Percentiles rank a stretch among this genome's conserved stretches.
These are phyloP conservation scores for Phlyctochytrium planicorne DNA, from an alignment of 192 early-diverging fungal species.

Conservation along the genomic window DNA sequence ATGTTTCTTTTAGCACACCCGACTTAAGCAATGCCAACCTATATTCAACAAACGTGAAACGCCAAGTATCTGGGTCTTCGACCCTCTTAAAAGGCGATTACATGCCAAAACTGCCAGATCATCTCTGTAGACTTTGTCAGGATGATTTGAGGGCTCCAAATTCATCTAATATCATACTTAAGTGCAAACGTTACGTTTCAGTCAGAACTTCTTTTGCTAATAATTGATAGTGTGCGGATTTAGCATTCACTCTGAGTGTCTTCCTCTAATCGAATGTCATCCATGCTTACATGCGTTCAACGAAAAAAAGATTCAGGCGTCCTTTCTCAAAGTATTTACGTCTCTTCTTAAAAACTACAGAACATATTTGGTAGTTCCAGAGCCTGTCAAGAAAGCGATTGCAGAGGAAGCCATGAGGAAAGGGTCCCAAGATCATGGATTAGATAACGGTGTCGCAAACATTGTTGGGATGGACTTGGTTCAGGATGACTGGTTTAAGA, in stretches of 20 bases:
- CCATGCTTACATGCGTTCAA: slow-evolving; percentile 66
- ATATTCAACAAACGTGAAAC: neutral
- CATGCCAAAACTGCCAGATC: slow-evolving; percentile 6
- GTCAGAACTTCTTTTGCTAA: too few relatives aligned
- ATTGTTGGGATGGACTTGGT: slow-evolving; percentile 33
- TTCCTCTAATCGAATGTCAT: slow-evolving; percentile 36
- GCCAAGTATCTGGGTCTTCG: neutral
- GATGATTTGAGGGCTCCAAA: slow-evolving; percentile 20
- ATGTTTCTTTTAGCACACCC: neutral
- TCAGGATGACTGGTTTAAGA: slow-evolving; percentile 56
- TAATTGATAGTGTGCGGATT: slow-evolving; percentile 54
- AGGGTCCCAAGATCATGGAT: slow-evolving; percentile 3
- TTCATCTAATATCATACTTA: slow-evolving; percentile 10
- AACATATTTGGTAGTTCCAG: slow-evolving; percentile 47
- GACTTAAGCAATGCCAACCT: neutral
- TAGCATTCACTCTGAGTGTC: slow-evolving; percentile 46
- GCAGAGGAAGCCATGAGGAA: slow-evolving; percentile 15
- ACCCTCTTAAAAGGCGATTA: slow-evolving; percentile 17
- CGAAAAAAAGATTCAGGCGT: slow-evolving; percentile 62
- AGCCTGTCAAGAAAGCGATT: slow-evolving; percentile 22
- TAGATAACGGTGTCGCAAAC: slow-evolving; percentile 11
- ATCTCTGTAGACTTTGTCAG: slow-evolving; percentile 29
- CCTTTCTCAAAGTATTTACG: slow-evolving; percentile 74
- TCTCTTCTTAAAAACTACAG: slow-evolving; percentile 74
- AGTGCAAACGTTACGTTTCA: slow-evolving; percentile 46